Evolutionary conservation across 2,329 filamentous ascomycete species (phyloP), one percentile per base, ranked within the genome.

Genomic region (Penicillium palitans): DNA sequence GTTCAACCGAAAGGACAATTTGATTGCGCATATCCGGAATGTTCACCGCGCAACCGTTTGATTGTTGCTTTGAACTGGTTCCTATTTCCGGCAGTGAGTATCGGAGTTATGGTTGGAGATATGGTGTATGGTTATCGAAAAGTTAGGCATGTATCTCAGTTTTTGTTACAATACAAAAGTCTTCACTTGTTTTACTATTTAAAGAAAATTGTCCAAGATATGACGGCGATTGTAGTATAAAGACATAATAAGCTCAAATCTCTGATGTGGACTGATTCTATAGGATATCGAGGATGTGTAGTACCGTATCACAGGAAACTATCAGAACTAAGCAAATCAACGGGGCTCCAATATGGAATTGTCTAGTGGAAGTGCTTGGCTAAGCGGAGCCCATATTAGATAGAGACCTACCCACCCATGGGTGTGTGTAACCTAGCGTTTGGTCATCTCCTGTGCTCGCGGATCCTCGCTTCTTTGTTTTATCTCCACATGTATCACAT

Each of bases 1-100:
- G 1, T 55, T 55, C 37, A 55, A 55, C 6, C 35, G 52, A n/a
- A 55, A 55, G 27, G 52, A 55, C 25, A 55, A 55, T 12, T 17
- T 55, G 44, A 39, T 48, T 15, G 52, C 52, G 6, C 52, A 55
- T 25, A 49, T 55, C 44, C 52, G 52, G 12, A 55, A 49, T 15
- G 35, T 55, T n/a, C 52, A 55, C 25, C 52, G 44, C 2, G 19
- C 27, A 27, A 19, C 2, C 8, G 6, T 27, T 49, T 55, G 21
- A 49, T 13, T n/a, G 6, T 7, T 29, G 2, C 1, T 39, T 15
- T n/a, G 7, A 7, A 17, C 17, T 29, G 17, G 7, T 45, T 25
- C 5, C 17, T 29, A 10, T 6, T 19, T 45, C 3, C 3, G 9
- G 42, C 6, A 29, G 2, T 45, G 25, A 13, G 25, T n/a, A 45